A percentile compares a stretch with the other conserved stretches of the same genome.
phyloP scores from a whole-genome alignment of 2,329 filamentous ascomycete species.

The Pyrenophora teres region DNA sequence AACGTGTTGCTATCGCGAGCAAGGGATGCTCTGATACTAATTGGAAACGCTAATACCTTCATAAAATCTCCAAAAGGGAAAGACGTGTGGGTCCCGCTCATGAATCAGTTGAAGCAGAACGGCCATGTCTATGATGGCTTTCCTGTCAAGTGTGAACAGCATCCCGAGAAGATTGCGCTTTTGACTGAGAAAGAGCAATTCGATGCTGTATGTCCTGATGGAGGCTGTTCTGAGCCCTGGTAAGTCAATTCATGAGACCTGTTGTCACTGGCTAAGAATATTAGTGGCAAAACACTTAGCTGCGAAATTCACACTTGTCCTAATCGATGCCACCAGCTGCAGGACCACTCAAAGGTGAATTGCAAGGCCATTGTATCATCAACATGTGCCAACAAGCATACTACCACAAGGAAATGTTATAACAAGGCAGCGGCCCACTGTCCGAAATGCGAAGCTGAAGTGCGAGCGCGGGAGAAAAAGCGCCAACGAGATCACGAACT shows the following conservation, averaged over 20 bases:
- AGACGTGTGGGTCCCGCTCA: constrained; percentile 62
- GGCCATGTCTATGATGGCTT: constrained; percentile 52
- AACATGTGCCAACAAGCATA: constrained; percentile 61
- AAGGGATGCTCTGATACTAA: constrained; percentile 67
- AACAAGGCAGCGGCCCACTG: constrained; percentile 50
- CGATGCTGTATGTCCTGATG: constrained; percentile 66
- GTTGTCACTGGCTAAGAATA: too few species aligned
- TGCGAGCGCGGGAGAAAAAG: constrained; percentile 51
- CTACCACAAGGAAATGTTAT: constrained; percentile 54
- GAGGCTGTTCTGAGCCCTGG: constrained; percentile 68
- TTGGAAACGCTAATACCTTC: constrained; percentile 73
- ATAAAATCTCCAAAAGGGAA: constrained; percentile 62
- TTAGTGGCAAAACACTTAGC: constrained; percentile 50
- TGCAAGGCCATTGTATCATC: constrained; percentile 53
- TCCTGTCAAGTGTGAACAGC: constrained; percentile 43
- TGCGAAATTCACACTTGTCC: constrained; percentile 66
- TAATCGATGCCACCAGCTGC: constrained; percentile 64
- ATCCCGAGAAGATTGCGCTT: constrained; percentile 48
- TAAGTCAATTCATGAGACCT: too few species aligned
- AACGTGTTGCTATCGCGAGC: constrained; percentile 74
- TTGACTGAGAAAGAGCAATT: constrained; percentile 63
- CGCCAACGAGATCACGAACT: constrained; percentile 56
- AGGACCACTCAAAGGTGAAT: constrained; percentile 62
- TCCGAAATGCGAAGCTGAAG: constrained; percentile 58
- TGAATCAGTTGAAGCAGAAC: constrained; percentile 59